Percentiles rank a stretch among this genome's conserved stretches.
These are phyloP conservation scores for Ophiosphaerella herpotricha DNA, from an alignment of 2,329 filamentous ascomycete species.

Conservation along the genomic window DNA sequence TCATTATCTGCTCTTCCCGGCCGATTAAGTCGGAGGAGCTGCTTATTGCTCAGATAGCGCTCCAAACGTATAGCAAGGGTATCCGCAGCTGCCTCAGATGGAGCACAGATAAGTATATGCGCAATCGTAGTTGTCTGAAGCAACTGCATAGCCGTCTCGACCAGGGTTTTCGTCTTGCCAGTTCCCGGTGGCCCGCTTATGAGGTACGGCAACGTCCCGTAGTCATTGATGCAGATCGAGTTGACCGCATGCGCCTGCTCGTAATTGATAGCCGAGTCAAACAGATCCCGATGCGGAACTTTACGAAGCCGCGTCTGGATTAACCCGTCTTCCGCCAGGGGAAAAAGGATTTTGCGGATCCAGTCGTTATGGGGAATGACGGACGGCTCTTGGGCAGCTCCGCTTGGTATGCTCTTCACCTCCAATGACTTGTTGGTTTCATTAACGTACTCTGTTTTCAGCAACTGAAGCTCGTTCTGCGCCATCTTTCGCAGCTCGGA, in stretches of 20 bases:
- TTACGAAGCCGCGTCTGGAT: conserved; percentile 47
- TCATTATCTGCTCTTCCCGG: conserved; percentile 49
- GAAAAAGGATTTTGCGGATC: conserved; percentile 52
- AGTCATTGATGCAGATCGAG: conserved; percentile 47
- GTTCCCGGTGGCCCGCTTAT: conserved; percentile 58
- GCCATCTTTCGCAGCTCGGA: conserved; percentile 4
- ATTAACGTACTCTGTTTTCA: background rate
- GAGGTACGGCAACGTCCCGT: conserved; percentile 53
- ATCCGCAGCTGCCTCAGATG: conserved; percentile 54
- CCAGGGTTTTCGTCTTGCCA: conserved; percentile 58
- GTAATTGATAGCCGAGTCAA: conserved; percentile 52
- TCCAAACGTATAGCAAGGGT: conserved; percentile 49
- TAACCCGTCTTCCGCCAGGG: conserved; percentile 42
- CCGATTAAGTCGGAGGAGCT: conserved; percentile 51
- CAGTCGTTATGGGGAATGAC: conserved; percentile 24
- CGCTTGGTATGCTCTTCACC: background rate
- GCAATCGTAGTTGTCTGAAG: conserved; percentile 21
- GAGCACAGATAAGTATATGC: conserved; percentile 52
- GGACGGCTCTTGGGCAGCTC: background rate
- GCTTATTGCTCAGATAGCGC: conserved; percentile 39
- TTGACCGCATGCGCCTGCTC: conserved; percentile 55
- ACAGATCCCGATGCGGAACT: conserved; percentile 39
- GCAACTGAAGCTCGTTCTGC: too few species aligned
- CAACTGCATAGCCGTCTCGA: conserved; percentile 50
- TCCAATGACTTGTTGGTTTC: background rate